Evolutionary conservation across 495 filamentous ascomycete species (phyloP), one percentile per base, ranked within the genome.

Genomic region (Aspergillus bridgeri): DNA sequence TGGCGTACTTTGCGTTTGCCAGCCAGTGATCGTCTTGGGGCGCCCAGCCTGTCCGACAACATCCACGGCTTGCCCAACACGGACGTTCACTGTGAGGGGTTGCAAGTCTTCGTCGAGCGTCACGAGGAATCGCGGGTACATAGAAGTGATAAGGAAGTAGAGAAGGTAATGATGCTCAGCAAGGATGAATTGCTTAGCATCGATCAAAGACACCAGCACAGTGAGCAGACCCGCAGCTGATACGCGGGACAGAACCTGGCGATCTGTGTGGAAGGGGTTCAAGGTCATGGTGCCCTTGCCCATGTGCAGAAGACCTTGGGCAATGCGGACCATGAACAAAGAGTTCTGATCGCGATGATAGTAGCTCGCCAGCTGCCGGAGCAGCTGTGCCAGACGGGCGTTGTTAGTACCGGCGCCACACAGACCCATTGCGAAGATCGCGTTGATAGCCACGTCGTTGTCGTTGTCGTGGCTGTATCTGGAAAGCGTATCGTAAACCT

Each of bases 351-450:
- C 94, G 24, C 94, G 84, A 79, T 96, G 92, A 70, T 99, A 98
- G 79, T 98, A 99, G 75, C 90, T 94, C 11, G 94, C 94, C 50
- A 99, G 79, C 74, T 99, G 94, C 57, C 94, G 82, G 24, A 99
- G 81, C 22, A 99, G 83, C 74, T 98, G 94, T 29, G 94, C 94
- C 58, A 99, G 77, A 75, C 94, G 87, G 38, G 94, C 95, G 68
- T 99, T 99, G 78, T 99, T 99, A 20, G 95, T 98, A 60, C 94
- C 94, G 27, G 94, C 95, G 64, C 94, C 94, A 27, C 96, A 82
- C 51, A 99, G 84, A 71, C 94, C 94, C 94, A 99, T 99, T 62
- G 94, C 92, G 66, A 99, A 97, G 69, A 99, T 98, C 69, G 94
- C 92, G 66, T 96, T 99, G 69, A 99, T 85, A 24, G 94, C 94